Evolutionary conservation across 2,329 filamentous ascomycete genomes (phyloP).

Genomic region (Penicillium sp.): DNA sequence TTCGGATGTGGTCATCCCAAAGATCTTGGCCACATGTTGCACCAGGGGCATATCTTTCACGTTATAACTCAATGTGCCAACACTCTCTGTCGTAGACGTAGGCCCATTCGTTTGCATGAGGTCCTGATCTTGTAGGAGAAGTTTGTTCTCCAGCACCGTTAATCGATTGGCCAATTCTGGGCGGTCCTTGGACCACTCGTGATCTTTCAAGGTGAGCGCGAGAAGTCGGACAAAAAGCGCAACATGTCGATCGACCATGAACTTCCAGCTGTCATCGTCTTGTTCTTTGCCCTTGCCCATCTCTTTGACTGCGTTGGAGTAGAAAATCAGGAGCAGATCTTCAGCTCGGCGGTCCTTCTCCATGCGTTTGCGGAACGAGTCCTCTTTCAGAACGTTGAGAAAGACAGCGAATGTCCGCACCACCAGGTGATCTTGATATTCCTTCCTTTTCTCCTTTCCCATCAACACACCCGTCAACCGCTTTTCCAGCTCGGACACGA

Average conservation of each 20-base stretch:
- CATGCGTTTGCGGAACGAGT: constrained; percentile 82
- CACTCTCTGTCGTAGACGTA: constrained; percentile 70
- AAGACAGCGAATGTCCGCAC: constrained; percentile 95
- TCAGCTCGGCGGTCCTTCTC: constrained; percentile 93
- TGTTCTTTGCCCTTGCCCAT: constrained; percentile 72
- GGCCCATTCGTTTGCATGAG: constrained; percentile 65
- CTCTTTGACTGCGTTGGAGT: constrained; percentile 89
- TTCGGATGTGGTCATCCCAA: constrained; percentile 73
- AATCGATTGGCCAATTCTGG: constrained; percentile 80
- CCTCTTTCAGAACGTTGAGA: constrained; percentile 87
- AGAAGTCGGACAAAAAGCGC: constrained; percentile 90
- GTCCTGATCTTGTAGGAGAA: constrained; percentile 91
- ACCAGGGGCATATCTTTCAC: constrained; percentile 97
- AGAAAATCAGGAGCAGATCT: constrained; percentile 92
- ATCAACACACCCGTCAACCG: constrained; percentile 77
- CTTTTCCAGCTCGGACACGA: constrained; percentile 70
- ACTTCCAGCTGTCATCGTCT: constrained; percentile 85
- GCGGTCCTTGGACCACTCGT: constrained; percentile 80
- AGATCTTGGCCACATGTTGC: constrained; percentile 80
- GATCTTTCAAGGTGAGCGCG: constrained; percentile 73
- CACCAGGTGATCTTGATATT: constrained; percentile 85
- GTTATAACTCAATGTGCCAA: constrained; percentile 81
- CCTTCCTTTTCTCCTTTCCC: constrained; percentile 78
- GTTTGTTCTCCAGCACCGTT: constrained; percentile 82
- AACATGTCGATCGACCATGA: constrained; percentile 89